phyloP scores from a whole-genome alignment of 2,329 filamentous ascomycete genomes.

The Talaromyces funiculosus region DNA sequence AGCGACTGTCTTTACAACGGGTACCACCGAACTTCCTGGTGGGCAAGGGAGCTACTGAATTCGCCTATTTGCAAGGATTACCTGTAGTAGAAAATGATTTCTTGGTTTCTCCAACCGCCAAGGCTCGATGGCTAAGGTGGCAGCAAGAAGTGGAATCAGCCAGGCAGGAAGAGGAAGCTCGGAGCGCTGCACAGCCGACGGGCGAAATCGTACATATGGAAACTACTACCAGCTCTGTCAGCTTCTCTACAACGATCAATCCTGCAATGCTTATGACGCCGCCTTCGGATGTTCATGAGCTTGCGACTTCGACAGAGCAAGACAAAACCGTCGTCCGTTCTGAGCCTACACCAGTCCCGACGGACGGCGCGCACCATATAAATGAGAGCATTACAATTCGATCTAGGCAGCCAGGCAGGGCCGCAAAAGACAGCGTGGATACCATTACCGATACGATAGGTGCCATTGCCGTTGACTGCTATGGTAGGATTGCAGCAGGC shows the following conservation, averaged over 20 bases:
- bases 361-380: constrained; percentile 7
- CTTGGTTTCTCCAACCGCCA: constrained; percentile 73
- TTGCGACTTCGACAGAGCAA: not conserved
- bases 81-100: constrained; percentile 65
- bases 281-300: constrained; percentile 15
- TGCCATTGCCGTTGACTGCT: constrained; percentile 82
- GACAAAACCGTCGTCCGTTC: not conserved
- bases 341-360: not conserved
- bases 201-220: constrained; percentile 19
- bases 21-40: constrained; percentile 91
- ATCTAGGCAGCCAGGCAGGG: not conserved
- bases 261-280: constrained; percentile 20
- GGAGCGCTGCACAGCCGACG: constrained; percentile 19
- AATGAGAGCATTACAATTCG: not conserved
- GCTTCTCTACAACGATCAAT: constrained; percentile 21
- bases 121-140: constrained; percentile 77
- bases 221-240: constrained; percentile 19
- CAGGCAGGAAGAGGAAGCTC: constrained; percentile 36
- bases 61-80: constrained; percentile 74
- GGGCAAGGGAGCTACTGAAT: constrained; percentile 77
- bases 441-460: constrained; percentile 90
- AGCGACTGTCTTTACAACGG: constrained; percentile 73
- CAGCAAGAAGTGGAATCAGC: constrained; percentile 60
- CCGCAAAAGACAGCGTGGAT: constrained; percentile 41
- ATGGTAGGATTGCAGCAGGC: constrained; percentile 83